These are phyloP conservation scores for Yamadazyma dushanensis DNA, from an alignment of 1,139 yeast genomes.

Conservation along the genomic window DNA sequence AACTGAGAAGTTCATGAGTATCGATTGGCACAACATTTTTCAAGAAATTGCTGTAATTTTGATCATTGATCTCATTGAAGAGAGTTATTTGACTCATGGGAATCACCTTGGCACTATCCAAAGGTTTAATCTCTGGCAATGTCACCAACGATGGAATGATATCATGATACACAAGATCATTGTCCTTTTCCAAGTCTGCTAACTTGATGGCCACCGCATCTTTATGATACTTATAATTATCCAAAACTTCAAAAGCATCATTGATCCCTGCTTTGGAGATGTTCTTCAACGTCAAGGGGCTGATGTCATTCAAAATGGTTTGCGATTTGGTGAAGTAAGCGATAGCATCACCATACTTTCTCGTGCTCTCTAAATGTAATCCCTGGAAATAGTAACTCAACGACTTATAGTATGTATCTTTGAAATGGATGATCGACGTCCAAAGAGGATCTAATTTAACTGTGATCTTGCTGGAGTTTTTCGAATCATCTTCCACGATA, in stretches of 20 bases:
- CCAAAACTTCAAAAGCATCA: constrained; percentile 40
- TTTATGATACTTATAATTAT: constrained; percentile 44
- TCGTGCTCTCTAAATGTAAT: constrained; percentile 44
- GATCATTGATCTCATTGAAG: constrained; percentile 49
- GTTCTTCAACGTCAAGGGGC: constrained; percentile 24
- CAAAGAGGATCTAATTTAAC: constrained; percentile 50
- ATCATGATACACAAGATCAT: constrained; percentile 87
- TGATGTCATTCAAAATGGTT: constrained; percentile 31
- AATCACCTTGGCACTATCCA: constrained; percentile 75
- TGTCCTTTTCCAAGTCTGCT: constrained; percentile 66
- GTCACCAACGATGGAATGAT: constrained; percentile 61
- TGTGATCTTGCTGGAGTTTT: constrained; percentile 40
- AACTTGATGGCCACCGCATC: constrained; percentile 48
- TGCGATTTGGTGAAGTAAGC: constrained; percentile 61
- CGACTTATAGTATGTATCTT: constrained; percentile 44
- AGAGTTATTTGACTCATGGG: constrained; percentile 43
- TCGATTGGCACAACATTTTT: constrained; percentile 81
- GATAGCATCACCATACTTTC: constrained; percentile 75
- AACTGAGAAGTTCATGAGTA: constrained; percentile 82
- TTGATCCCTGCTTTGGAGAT: constrained; percentile 27
- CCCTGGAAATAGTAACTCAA: constrained; percentile 56
- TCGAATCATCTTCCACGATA: constrained; percentile 15
- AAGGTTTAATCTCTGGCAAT: constrained; percentile 60
- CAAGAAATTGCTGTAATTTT: constrained; percentile 59
- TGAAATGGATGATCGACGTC: constrained; percentile 46